Percentiles rank a stretch among this genome's conserved stretches.
Evolutionary conservation across 1,284 basidiomycete species (phyloP).

Genomic region (Cystobasidiaceae sp.): DNA sequence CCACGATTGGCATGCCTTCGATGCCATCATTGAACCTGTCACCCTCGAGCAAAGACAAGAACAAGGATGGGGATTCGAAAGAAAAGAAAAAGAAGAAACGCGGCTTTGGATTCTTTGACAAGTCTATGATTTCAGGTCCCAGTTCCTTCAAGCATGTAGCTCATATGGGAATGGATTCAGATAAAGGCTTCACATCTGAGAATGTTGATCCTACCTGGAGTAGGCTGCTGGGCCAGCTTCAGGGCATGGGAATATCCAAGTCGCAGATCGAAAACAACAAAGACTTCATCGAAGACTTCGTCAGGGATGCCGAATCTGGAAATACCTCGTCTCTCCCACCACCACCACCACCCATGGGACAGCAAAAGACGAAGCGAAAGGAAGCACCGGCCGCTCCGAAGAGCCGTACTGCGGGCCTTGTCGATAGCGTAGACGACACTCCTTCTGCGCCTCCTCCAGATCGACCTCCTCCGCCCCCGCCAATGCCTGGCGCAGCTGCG

Average conservation of each 20-base stretch:
- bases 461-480: conserved; percentile 40
- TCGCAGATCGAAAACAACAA: conserved; percentile 65
- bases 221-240: conserved; percentile 66
- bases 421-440: not conserved
- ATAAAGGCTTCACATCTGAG: conserved; percentile 76
- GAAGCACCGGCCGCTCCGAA: conserved; percentile 53
- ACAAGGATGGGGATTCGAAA: conserved; percentile 41
- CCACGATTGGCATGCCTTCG: conserved; percentile 12
- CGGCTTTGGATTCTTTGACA: conserved; percentile 68
- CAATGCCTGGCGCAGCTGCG: conserved; percentile 29
- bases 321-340: conserved; percentile 37
- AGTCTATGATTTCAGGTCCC: conserved; percentile 83
- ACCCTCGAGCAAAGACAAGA: conserved; percentile 11
- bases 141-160: conserved; percentile 77
- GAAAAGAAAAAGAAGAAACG: conserved; percentile 64
- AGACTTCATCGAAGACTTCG: conserved; percentile 83
- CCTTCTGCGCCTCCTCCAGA: conserved; percentile 30
- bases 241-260: conserved; percentile 59
- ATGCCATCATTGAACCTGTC: conserved; percentile 17
- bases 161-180: conserved; percentile 88
- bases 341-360: conserved; percentile 42
- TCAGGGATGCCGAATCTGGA: conserved; percentile 54
- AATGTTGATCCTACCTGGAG: conserved; percentile 94
- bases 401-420: conserved; percentile 44
- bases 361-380: conserved; percentile 51